Percentiles rank a stretch among this genome's conserved stretches.
Conservation (phyloP, 495 filamentous ascomycete species). For the Friedmanniomyces endolithicus region DNA sequence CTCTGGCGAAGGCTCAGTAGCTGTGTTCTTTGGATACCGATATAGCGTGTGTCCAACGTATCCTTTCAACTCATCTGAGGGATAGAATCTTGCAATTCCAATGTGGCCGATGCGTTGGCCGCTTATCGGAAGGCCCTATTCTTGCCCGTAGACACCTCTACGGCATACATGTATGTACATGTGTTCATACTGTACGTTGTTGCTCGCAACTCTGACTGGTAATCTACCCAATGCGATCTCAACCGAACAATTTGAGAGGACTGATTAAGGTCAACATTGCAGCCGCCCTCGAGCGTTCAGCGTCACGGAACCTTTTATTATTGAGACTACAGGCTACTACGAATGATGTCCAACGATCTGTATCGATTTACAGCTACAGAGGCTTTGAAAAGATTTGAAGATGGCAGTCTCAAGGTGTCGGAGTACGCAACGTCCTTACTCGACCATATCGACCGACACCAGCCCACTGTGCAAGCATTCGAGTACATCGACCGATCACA, state of each 20-base stretch:
- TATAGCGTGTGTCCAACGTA: too few relatives aligned
- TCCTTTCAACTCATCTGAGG: too few relatives aligned
- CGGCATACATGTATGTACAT: too few relatives aligned
- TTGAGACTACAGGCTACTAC: not conserved
- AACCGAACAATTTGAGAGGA: too few relatives aligned
- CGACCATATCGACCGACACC: conserved; percentile 35
- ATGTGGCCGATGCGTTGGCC: not conserved
- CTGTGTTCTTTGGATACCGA: not conserved
- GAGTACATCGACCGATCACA: conserved; percentile 35
- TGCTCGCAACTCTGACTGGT: not conserved
- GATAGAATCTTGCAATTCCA: too few relatives aligned
- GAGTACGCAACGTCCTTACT: conserved; percentile 43
- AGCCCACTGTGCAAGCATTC: conserved; percentile 42
- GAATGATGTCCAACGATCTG: not conserved
- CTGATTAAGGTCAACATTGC: too few relatives aligned
- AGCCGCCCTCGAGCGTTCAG: too few relatives aligned
- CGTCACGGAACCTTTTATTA: too few relatives aligned
- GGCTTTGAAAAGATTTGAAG: not conserved
- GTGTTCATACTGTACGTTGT: too few relatives aligned
- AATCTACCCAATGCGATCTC: not conserved
- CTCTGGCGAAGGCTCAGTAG: conserved; percentile 6
- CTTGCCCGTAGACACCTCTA: not conserved
- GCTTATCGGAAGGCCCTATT: not conserved
- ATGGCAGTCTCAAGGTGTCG: not conserved
- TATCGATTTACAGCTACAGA: conserved; percentile 1